Evolutionary conservation across 352 stramenopile genomes (phyloP), one percentile per base, ranked within the genome.

Genomic region (Globisporangium solare): DNA sequence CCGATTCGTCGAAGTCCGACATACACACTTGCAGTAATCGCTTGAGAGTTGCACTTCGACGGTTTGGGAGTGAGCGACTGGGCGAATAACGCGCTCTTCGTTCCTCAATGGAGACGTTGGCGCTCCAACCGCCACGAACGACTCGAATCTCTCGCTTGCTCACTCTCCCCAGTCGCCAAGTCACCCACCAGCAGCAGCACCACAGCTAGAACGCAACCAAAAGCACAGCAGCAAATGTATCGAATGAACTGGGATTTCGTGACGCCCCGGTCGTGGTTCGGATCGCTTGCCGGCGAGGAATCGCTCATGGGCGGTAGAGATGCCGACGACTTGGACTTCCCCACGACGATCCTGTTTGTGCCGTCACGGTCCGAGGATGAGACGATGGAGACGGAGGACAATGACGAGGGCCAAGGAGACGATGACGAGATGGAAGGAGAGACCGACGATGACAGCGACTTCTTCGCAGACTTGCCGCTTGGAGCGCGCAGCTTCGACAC

Each of bases 181-280:
- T 35, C 27, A 35, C 27, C 27, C 27, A 11, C 1, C 27, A 35
- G 27, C 27, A 35, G 27, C 27, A 35, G 27, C 27, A 35, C n/a
- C n/a, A n/a, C n/a, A n/a, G n/a, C n/a, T n/a, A n/a, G n/a, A n/a
- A n/a, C n/a, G 24, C 24, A 27, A 27, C 24, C n/a, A n/a, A n/a
- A n/a, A n/a, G n/a, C n/a, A 10, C 27, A 35, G 27, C 27, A 35
- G 27, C 27, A 35, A 14, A 82, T 83, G 76, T 72, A 79, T 42
- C 73, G 73, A n/a, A 65, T 53, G 5, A 68, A 77, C 53, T 87
- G 76, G 72, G 72, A 87, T 32, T 51, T 74, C 18, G 69, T 88
- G 43, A 70, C 77, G 27, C 74, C 77, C 14, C 56, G 69, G 7
- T 68, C 68, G 49, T 86, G 73, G 74, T 54, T 84, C 14, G 67